Conservation (phyloP, 73 alveolate genomes). For the Paramecium biaurelia region DNA sequence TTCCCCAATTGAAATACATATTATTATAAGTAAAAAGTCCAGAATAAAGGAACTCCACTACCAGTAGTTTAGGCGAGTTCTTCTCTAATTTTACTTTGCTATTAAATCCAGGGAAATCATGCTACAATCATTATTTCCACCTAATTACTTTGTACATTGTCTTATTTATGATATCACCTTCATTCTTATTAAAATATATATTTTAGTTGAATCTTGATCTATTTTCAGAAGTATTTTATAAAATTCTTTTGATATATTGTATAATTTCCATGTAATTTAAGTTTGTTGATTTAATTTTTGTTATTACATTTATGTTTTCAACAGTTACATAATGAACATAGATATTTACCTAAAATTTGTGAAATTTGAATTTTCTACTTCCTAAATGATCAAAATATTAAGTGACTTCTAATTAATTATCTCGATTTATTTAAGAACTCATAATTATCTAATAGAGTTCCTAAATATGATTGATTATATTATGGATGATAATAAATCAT, state of each 20-base stretch:
- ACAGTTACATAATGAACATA: slow-evolving; percentile 49
- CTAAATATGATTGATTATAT: not conserved
- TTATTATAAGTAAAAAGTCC: slow-evolving; percentile 48
- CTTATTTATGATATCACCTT: not conserved
- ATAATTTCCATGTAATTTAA: not conserved
- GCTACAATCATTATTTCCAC: not conserved
- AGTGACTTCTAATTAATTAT: not conserved
- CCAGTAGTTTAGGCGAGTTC: not conserved
- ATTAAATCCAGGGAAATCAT: slow-evolving; percentile 23
- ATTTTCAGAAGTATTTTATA: not conserved
- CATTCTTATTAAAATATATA: not conserved
- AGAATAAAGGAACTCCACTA: slow-evolving; percentile 31
- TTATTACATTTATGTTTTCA: slow-evolving; percentile 45
- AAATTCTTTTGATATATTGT: not conserved
- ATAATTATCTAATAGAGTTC: not conserved
- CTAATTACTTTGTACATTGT: not conserved
- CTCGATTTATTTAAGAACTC: slow-evolving; percentile 10
- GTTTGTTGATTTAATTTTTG: not conserved
- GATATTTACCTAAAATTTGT: not conserved
- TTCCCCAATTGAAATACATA: slow-evolving; percentile 49
- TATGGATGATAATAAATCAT: not conserved
- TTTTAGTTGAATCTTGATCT: not conserved
- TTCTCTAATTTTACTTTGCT: not conserved
- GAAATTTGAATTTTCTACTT: not conserved
- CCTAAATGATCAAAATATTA: slow-evolving; percentile 35